phyloP scores from a whole-genome alignment of 208 protist genomes.

The Crithidia thermophila region DNA sequence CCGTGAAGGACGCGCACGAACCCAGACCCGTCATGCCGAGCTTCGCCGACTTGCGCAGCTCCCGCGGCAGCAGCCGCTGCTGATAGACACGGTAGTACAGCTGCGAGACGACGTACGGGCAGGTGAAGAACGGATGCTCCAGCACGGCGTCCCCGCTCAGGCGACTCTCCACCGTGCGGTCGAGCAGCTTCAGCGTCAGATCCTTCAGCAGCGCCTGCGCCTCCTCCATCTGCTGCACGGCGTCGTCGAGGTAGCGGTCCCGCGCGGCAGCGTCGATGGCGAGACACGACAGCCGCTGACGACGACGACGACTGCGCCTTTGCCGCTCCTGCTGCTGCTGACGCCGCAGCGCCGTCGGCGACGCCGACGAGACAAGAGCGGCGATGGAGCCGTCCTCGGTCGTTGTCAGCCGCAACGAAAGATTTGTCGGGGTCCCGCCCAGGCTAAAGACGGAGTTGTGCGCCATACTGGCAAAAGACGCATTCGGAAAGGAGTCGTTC shows the following conservation, averaged over 20 bases:
- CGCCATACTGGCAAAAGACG: conserved; percentile 23
- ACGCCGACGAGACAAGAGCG: conserved; percentile 24
- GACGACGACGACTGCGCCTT: conserved; percentile 17
- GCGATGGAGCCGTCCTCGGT: conserved; percentile 26
- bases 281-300: conserved; percentile 33
- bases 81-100: conserved; percentile 65
- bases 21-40: background rate
- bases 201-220: conserved; percentile 64
- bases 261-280: conserved; percentile 31
- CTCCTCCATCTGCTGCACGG: conserved; percentile 56
- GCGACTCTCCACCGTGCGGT: conserved; percentile 57
- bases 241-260: conserved; percentile 41
- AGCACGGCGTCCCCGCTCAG: conserved; percentile 69
- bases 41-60: conserved; percentile 3
- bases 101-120: conserved; percentile 74
- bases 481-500: conserved; percentile 24
- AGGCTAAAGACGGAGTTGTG: conserved; percentile 21
- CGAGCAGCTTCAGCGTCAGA: conserved; percentile 63
- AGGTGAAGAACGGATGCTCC: conserved; percentile 89
- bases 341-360: conserved; percentile 15
- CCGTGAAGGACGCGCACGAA: background rate
- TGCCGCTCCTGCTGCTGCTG: conserved; percentile 21
- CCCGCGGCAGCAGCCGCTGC: conserved; percentile 18
- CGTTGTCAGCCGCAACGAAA: conserved; percentile 28
- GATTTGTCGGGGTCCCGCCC: conserved; percentile 28